Evolutionary conservation across 1,139 yeast genomes (phyloP), one percentile per base, ranked within the genome.

Genomic region (Wickerhamomyces sp.): DNA sequence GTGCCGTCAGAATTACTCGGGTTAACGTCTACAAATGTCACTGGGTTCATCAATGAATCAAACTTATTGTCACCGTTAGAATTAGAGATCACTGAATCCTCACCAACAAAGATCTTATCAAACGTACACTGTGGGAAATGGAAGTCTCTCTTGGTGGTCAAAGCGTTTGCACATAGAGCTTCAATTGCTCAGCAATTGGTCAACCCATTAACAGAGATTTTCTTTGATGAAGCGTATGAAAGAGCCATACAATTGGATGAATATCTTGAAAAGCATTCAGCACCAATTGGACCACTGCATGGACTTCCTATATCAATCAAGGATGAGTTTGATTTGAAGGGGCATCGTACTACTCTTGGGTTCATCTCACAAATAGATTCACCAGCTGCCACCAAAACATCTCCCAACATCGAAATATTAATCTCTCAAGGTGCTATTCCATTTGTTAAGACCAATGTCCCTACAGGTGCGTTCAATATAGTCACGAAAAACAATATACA

Each of bases 241-340:
- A 60, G 72, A 39, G 84, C 84, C 0, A 58, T 66, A 47, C 64
- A 64, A 48, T 65, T 78, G 48, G 85, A 80, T 53, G 61, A 60
- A 4, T 63, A 68, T 48, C 67, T 58, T 39, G 46, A 53, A 6
- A 45, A 54, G 31, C 57, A 61, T 31, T 74, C 73, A 0, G 56
- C 65, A 41, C 48, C 67, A 0, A 49, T 66, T 14, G 85, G 86
- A 9, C 81, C 84, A 4, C 63, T 84, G 31, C 88, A 84, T 45
- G 93, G 93, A 3, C 67, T 84, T 45, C 90, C 78, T 10, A 70
- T 84, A 42, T 79, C 88, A 1, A 57, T 83, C 43, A 76, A 76
- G 52, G 83, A 78, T 51, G 78, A 75, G 49, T 66, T 76, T 43
- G 73, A 75, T 45, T 49, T 77, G 15, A 67, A 63, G 40, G 80